Percentiles rank a stretch among this genome's conserved stretches.
Evolutionary conservation across 2,329 filamentous ascomycete species (phyloP).

Genomic region (Trichoderma harzianum): DNA sequence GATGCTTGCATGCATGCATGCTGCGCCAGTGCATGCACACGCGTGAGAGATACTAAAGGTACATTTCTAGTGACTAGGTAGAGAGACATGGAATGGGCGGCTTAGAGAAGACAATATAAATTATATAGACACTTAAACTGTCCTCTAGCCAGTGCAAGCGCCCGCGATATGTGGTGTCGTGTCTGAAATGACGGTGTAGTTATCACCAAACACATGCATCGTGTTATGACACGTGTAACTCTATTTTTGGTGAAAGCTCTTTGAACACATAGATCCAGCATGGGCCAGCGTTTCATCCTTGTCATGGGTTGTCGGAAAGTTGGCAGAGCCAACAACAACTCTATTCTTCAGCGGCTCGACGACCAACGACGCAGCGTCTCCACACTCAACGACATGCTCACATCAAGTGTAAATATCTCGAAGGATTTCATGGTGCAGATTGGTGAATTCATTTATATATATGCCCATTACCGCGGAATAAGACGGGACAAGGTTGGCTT

Average conservation of each 20-base stretch:
- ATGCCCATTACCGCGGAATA: neutral
- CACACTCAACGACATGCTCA: conserved; percentile 1
- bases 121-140: neutral
- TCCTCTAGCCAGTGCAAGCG: neutral
- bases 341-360: neutral
- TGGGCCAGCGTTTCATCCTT: neutral
- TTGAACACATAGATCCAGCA: neutral
- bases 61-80: neutral
- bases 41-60: neutral
- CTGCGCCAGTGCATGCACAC: neutral
- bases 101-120: neutral
- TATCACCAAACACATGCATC: neutral
- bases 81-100: neutral
- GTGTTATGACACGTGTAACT: neutral
- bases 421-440: neutral
- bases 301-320: neutral
- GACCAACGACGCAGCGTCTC: neutral
- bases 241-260: neutral
- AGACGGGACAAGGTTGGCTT: neutral
- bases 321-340: neutral
- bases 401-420: neutral
- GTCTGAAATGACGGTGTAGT: neutral
- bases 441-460: neutral
- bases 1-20: neutral
- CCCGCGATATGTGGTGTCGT: neutral